These are phyloP conservation scores for Quercus aquifolioides DNA, from an alignment of 306 rosid genomes.

Conservation along the genomic window DNA sequence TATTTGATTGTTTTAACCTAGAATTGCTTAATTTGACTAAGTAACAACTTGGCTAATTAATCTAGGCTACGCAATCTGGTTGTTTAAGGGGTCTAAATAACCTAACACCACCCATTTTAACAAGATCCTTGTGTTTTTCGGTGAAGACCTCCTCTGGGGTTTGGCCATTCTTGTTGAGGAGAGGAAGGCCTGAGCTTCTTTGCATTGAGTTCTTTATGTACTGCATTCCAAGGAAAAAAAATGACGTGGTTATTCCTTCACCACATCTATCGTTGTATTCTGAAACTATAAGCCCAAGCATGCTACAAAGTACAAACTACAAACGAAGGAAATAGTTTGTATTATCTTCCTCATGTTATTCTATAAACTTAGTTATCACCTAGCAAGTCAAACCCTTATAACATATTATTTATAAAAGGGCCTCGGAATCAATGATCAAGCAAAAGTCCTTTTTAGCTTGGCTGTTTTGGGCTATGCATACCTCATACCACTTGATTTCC, in stretches of 20 bases:
- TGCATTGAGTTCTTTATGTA: neutral
- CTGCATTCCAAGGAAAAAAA: neutral
- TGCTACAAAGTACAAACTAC: neutral
- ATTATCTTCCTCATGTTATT: too few relatives aligned
- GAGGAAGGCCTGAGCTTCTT: neutral
- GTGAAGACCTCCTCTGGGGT: neutral
- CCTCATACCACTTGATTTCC: slow-evolving; percentile 44
- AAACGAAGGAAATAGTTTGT: too few relatives aligned
- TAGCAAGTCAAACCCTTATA: too few relatives aligned
- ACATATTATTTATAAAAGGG: too few relatives aligned
- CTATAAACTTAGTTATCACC: too few relatives aligned
- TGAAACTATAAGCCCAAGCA: too few relatives aligned
- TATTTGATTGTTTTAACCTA: too few relatives aligned
- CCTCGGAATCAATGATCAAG: neutral
- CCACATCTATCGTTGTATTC: neutral
- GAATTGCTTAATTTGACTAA: too few relatives aligned
- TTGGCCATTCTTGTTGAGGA: neutral
- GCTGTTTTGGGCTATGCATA: neutral
- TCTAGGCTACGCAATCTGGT: too few relatives aligned
- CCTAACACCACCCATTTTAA: neutral
- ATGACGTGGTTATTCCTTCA: neutral
- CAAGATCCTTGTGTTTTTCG: neutral
- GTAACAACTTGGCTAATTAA: too few relatives aligned
- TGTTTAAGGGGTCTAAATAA: too few relatives aligned
- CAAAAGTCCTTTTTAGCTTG: fast-evolving